These are phyloP conservation scores for Boletus bicolor DNA, from an alignment of 768 basidiomycete species.

Conservation along the genomic window DNA sequence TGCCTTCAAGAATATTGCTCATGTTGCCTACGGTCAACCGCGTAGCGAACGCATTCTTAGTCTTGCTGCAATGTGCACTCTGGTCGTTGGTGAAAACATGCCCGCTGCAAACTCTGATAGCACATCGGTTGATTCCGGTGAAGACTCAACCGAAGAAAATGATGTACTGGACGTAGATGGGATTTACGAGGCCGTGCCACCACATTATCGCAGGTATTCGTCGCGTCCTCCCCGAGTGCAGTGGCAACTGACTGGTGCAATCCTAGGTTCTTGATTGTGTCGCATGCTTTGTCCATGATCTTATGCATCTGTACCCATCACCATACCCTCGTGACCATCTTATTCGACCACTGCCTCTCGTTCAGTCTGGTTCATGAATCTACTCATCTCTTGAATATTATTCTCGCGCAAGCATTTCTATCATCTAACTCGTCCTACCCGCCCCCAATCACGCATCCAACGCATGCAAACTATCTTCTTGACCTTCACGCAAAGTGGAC, in stretches of 20 bases:
- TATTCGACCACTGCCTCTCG: conserved; percentile 51
- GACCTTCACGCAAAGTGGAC: conserved; percentile 44
- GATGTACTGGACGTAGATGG: conserved; percentile 31
- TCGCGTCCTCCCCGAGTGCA: conserved; percentile 7
- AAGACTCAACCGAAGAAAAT: conserved; percentile 24
- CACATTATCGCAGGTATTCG: conserved; percentile 48
- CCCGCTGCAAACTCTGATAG: conserved; percentile 23
- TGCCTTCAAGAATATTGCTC: conserved; percentile 50
- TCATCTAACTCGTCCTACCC: conserved; percentile 21
- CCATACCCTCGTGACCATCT: conserved; percentile 45
- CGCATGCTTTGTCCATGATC: conserved; percentile 51
- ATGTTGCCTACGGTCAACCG: conserved; percentile 32
- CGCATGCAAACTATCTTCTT: conserved; percentile 45
- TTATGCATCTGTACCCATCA: conserved; percentile 44
- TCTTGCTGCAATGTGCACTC: conserved; percentile 47
- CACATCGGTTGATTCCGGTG: conserved; percentile 17
- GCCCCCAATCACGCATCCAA: conserved; percentile 40
- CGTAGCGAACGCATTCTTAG: conserved; percentile 28
- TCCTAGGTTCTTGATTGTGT: conserved; percentile 45
- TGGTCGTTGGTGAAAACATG: conserved; percentile 46
- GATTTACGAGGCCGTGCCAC: conserved; percentile 52
- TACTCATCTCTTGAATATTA: conserved; percentile 36
- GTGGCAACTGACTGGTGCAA: conserved; percentile 2
- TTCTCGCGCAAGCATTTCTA: conserved; percentile 40
- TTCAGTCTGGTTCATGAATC: conserved; percentile 44